Evolutionary conservation across 768 basidiomycete genomes (phyloP), one percentile per base, ranked within the genome.

Genomic region (Hypholoma fasciculare): DNA sequence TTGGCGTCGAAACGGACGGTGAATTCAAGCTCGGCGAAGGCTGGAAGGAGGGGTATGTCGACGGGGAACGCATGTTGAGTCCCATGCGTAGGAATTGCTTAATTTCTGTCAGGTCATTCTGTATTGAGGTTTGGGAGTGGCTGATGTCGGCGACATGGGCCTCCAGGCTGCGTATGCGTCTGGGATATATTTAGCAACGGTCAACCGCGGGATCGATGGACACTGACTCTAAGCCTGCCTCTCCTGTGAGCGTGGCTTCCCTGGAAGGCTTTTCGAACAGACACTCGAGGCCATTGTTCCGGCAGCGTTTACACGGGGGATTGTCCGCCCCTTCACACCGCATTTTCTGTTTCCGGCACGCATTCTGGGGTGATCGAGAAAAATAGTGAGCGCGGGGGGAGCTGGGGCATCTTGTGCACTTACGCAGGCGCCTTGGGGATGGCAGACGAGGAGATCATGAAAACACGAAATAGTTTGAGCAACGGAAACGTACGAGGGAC

Each of bases 321-420:
- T 92, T 94, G 71, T 97, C 96, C 14, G 94, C 96, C 1, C 94
- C 94, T 72, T 96, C 94, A 69, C 95, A 98, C 65, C 94, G 82
- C 96, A 97, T 97, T 77, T 97, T 97, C 79, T 96, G 94, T 68
- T 94, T 92, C 65, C 95, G 81, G 73, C 95, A 96, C 16, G 94
- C 92, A 86, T 96, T 96, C 93, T 95, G 70, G 51, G 42, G 54
- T 61, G 61, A 71, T 63, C 67, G 61, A 59, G 48, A 58, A 13
- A 8, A 23, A 49, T 30, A 49, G 30, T 40, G 23, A 59, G 58
- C 63, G 65, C 20, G 59, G 55, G 53, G 50, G 37, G 20, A 19
- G 51, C 57, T 54, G 14, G 56, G 37, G 34, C 46, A 48, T 38
- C 44, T 30, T 20, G 19, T 27, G 57, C 27, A 78, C 84, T 73